A percentile compares a stretch with the other conserved stretches of the same genome.
Conservation (phyloP, 2,329 filamentous ascomycete genomes). For the Sarocladiaceae sp. region DNA sequence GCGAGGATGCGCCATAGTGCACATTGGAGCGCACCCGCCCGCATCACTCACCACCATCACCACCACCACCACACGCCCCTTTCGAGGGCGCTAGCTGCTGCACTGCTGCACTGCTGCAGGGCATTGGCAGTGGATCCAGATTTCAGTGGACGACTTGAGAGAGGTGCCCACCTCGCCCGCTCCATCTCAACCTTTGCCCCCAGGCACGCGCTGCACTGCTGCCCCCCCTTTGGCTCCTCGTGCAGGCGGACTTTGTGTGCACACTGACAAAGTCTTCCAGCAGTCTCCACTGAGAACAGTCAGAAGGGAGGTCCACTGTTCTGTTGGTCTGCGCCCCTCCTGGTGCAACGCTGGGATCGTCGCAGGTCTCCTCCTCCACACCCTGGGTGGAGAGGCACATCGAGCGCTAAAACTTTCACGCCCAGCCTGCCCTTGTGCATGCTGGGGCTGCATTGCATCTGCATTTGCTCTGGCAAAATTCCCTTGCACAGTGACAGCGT, state of each 20-base stretch:
- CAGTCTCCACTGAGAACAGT: too few species aligned
- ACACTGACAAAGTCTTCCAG: too few species aligned
- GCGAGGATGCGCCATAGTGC: too few species aligned
- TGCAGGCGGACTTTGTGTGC: too few species aligned
- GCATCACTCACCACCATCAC: background rate
- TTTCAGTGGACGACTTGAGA: background rate
- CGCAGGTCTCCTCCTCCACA: conserved; percentile 9
- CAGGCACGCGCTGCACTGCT: conserved; percentile 8
- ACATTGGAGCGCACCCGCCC: background rate
- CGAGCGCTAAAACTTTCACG: conserved; percentile 5
- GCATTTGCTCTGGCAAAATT: too few species aligned
- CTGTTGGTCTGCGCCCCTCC: conserved; percentile 4
- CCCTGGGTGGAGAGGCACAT: conserved; percentile 2
- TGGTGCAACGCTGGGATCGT: conserved; percentile 9
- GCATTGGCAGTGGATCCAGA: conserved; percentile 3
- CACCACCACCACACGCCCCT: background rate
- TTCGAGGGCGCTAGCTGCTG: background rate
- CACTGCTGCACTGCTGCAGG: conserved; percentile 4
- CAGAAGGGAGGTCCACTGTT: too few species aligned
- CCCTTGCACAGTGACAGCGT: too few species aligned
- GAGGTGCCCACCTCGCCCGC: conserved; percentile 1
- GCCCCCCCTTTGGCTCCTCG: conserved; percentile 5
- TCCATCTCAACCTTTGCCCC: conserved; percentile 8
- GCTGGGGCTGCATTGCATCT: background rate
- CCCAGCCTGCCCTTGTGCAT: background rate